Evolutionary conservation across 768 basidiomycete genomes (phyloP).

Genomic region (Suillus subaureus): DNA sequence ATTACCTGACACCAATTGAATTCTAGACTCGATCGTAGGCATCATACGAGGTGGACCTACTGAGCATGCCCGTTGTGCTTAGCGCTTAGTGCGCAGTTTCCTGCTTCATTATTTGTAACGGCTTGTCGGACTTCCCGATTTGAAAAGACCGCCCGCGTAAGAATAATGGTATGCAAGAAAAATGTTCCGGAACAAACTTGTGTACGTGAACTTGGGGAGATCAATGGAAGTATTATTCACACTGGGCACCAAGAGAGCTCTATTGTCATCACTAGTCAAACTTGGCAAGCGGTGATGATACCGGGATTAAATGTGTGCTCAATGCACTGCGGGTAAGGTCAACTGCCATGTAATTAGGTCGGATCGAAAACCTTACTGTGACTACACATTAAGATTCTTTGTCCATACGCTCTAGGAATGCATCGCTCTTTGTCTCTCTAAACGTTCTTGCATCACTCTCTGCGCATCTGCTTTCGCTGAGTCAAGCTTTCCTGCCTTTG

Average conservation of each 20-base stretch:
- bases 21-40: conserved; percentile 33
- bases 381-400: conserved; percentile 36
- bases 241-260: too few relatives aligned
- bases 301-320: neutral
- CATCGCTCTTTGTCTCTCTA: conserved; percentile 42
- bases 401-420: conserved; percentile 44
- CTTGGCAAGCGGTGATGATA: neutral
- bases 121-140: neutral
- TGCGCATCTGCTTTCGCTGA: conserved; percentile 49
- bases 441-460: conserved; percentile 45
- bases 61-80: neutral
- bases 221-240: neutral
- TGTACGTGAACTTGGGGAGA: neutral
- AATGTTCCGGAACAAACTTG: neutral
- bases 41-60: conserved; percentile 15
- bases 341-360: neutral
- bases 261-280: neutral
- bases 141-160: neutral
- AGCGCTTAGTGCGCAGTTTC: neutral
- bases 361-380: neutral
- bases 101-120: conserved; percentile 2
- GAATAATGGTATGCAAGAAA: neutral
- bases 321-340: neutral
- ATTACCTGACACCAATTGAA: conserved; percentile 40
- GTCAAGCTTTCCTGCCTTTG: conserved; percentile 66